phyloP scores from a whole-genome alignment of 176 grass and related monocot genomes.

The Calamus simplicifolius region DNA sequence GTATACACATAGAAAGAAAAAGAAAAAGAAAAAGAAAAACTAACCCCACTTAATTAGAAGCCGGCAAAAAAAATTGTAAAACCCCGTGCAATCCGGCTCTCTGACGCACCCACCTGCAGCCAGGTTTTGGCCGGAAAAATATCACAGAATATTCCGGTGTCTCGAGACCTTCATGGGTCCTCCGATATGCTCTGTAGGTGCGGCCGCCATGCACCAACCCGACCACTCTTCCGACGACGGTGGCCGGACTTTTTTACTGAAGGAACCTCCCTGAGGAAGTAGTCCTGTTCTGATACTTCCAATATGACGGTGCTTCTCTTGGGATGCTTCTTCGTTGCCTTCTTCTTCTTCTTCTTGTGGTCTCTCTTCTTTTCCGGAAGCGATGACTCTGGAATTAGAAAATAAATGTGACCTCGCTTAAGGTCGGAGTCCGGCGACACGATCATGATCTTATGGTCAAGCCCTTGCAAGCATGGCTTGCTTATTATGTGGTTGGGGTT shows the following conservation, averaged over 20 bases:
- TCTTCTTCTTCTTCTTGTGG: conserved; percentile 28
- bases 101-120: too few relatives aligned
- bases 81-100: too few relatives aligned
- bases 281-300: too few relatives aligned
- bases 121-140: background rate
- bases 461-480: conserved; percentile 56
- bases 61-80: too few relatives aligned
- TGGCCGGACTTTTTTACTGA: conserved; percentile 32
- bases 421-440: conserved; percentile 66
- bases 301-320: background rate
- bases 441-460: conserved; percentile 61
- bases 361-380: conserved; percentile 27
- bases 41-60: too few relatives aligned
- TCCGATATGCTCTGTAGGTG: conserved; percentile 80
- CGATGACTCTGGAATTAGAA: conserved; percentile 63
- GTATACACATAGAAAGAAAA: conserved; percentile 27
- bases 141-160: conserved; percentile 5
- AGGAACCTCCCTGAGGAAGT: background rate
- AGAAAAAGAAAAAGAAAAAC: background rate
- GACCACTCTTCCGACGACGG: conserved; percentile 24
- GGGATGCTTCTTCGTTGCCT: background rate
- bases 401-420: conserved; percentile 81
- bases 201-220: conserved; percentile 47
- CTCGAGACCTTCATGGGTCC: conserved; percentile 13
- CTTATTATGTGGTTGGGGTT: conserved; percentile 80